Conservation (phyloP, 129 eudicot genomes). For the Flaveria ramosissima region DNA sequence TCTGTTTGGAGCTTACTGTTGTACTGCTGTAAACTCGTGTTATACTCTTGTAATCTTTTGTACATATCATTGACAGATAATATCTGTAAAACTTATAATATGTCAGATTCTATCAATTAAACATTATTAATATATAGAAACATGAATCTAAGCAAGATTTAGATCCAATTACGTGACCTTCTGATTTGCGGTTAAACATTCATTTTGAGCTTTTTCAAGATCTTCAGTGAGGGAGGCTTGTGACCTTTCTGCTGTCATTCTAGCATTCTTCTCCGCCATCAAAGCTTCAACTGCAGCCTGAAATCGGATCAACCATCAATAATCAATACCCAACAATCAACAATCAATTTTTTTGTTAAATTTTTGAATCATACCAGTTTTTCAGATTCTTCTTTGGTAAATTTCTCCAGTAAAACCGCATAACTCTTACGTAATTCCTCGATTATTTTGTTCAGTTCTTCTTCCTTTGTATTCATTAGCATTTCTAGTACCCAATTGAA, state of each 20-base stretch:
- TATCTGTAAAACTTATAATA: conserved; percentile 46
- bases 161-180: conserved; percentile 50
- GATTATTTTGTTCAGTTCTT: conserved; percentile 75
- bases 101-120: not conserved
- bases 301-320: conserved; percentile 21
- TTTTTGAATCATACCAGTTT: conserved; percentile 61
- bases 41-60: conserved; percentile 87
- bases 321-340: not conserved
- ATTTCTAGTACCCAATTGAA: conserved; percentile 46
- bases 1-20: conserved; percentile 92
- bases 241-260: conserved; percentile 64
- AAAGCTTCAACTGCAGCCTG: conserved; percentile 76
- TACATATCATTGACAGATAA: conserved; percentile 74
- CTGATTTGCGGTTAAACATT: conserved; percentile 55
- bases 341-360: not conserved
- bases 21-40: conserved; percentile 85
- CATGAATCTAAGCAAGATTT: not conserved
- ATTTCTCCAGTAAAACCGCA: conserved; percentile 58
- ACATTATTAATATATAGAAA: not conserved
- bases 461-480: conserved; percentile 72
- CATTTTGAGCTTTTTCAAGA: conserved; percentile 66
- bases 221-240: conserved; percentile 71
- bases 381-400: conserved; percentile 65
- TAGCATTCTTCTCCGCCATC: conserved; percentile 67
- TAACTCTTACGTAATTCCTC: conserved; percentile 56